Conservation (phyloP, 768 basidiomycete genomes). For the Lactifluus subvellereus region DNA sequence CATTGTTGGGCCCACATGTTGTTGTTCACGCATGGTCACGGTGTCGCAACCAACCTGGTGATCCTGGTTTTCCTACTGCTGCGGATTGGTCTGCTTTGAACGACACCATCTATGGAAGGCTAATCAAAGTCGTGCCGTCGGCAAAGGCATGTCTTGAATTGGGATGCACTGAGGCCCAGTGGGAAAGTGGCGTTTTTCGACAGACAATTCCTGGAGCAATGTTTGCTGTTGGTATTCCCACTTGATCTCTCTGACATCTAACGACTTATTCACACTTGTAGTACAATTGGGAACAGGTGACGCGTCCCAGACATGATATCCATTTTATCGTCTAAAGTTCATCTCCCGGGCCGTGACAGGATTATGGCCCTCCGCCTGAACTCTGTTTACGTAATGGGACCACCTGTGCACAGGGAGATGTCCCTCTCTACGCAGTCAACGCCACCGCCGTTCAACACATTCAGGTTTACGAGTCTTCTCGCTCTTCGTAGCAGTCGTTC, state of each 20-base stretch:
- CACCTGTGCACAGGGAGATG: constrained; percentile 18
- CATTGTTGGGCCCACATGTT: background rate
- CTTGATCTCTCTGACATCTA: background rate
- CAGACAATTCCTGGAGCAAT: constrained; percentile 21
- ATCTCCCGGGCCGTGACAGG: background rate
- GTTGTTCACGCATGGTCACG: background rate
- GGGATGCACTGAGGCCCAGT: constrained; percentile 16
- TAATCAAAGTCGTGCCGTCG: constrained; percentile 17
- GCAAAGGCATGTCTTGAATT: constrained; percentile 8
- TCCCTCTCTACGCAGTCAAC: constrained; percentile 22
- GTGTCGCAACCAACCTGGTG: constrained; percentile 23
- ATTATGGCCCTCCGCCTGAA: constrained; percentile 8
- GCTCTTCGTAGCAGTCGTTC: background rate
- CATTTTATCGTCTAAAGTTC: background rate
- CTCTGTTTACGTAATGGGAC: background rate
- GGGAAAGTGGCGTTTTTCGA: constrained; percentile 17
- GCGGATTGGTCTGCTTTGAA: constrained; percentile 20
- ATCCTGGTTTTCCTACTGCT: constrained; percentile 11
- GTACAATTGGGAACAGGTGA: constrained; percentile 25
- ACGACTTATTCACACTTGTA: background rate
- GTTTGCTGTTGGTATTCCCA: constrained; percentile 12
- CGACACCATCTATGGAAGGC: constrained; percentile 9
- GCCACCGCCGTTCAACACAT: constrained; percentile 17
- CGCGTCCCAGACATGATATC: background rate
- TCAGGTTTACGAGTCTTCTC: background rate